Conservation (phyloP, 1,284 basidiomycete species). For the Rhodotorula sp. region DNA sequence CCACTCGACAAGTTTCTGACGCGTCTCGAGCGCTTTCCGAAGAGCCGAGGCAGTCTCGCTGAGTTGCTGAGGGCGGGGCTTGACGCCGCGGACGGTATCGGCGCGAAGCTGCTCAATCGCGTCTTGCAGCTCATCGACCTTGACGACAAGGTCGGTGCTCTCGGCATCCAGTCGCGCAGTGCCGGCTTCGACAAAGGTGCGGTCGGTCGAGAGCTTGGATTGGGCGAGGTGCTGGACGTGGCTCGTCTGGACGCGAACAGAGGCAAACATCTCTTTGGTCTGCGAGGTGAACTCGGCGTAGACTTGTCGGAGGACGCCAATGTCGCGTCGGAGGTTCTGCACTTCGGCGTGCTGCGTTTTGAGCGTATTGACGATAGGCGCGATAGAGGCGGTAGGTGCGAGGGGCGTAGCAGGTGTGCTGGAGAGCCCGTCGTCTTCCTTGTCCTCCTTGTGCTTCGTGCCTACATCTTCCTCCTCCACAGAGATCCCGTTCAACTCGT, state of each 20-base stretch:
- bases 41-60: slow-evolving; percentile 71
- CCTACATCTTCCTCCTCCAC: background rate
- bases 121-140: slow-evolving; percentile 91
- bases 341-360: slow-evolving; percentile 92
- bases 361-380: slow-evolving; percentile 67
- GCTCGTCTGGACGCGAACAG: slow-evolving; percentile 76
- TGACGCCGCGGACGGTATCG: slow-evolving; percentile 83
- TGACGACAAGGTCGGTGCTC: slow-evolving; percentile 84
- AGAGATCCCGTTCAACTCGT: slow-evolving; percentile 1
- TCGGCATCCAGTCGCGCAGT: slow-evolving; percentile 84
- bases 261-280: slow-evolving; percentile 77
- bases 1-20: slow-evolving; percentile 76
- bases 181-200: slow-evolving; percentile 85
- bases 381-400: slow-evolving; percentile 12
- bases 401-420: background rate
- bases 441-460: slow-evolving; percentile 46
- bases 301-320: slow-evolving; percentile 88
- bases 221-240: slow-evolving; percentile 81
- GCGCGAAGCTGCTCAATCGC: slow-evolving; percentile 84
- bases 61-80: slow-evolving; percentile 62
- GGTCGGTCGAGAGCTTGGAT: slow-evolving; percentile 76
- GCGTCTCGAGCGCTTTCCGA: slow-evolving; percentile 63
- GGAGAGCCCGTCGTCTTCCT: background rate
- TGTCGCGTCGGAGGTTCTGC: slow-evolving; percentile 84
- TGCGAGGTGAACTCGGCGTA: slow-evolving; percentile 89